These are phyloP conservation scores for Syzygium aqueum DNA, from an alignment of 345 rosid species.

Conservation along the genomic window DNA sequence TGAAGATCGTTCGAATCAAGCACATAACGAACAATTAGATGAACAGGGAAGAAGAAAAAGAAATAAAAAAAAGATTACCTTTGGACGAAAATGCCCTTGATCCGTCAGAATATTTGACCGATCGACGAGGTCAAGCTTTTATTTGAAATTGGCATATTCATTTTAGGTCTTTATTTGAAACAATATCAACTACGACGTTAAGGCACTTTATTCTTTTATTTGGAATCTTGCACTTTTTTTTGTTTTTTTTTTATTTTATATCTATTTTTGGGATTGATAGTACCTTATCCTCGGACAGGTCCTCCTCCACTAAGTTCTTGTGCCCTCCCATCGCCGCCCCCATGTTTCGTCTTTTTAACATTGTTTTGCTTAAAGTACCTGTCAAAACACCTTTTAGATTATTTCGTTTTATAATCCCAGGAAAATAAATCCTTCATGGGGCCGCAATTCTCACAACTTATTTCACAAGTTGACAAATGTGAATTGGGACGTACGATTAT, in stretches of 20 bases:
- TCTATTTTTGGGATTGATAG: not conserved
- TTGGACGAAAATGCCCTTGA: no score
- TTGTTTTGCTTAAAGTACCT: not conserved
- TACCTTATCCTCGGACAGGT: not conserved
- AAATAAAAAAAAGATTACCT: no score
- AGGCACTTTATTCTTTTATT: no score
- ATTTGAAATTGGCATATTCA: no score
- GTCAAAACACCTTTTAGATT: not conserved
- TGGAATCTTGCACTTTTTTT: no score
- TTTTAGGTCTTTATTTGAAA: no score
- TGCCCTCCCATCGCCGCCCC: not conserved
- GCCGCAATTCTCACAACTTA: not conserved
- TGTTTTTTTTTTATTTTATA: not conserved
- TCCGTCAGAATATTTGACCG: no score
- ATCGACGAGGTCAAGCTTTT: rapidly evolving
- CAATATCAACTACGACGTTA: no score
- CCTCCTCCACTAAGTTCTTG: not conserved
- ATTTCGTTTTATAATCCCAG: not conserved
- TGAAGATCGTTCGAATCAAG: no score
- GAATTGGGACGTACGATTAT: not conserved
- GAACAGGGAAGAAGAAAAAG: no score
- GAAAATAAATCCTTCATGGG: not conserved
- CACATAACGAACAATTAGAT: no score
- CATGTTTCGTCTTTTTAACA: not conserved
- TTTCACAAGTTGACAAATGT: not conserved